Evolutionary conservation across 2,329 filamentous ascomycete genomes (phyloP), one percentile per base, ranked within the genome.

Genomic region (Colletotrichum sp.): DNA sequence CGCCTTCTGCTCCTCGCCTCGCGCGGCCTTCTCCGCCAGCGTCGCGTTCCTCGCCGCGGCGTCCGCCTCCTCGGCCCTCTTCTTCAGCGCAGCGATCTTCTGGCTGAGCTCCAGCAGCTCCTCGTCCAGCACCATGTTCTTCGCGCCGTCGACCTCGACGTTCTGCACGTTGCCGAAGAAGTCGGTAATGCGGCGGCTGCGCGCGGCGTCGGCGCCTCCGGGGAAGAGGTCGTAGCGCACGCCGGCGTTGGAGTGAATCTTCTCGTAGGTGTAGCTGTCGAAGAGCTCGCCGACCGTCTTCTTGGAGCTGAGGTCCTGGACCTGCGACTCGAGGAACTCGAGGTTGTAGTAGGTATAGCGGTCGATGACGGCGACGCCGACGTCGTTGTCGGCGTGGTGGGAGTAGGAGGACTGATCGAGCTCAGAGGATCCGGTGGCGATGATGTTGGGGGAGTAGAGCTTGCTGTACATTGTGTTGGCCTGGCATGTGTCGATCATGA

Each of bases 401-500:
- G 95, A 98, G 86, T 99, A 99, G 1, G 95, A 98, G 7, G 95
- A 98, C 85, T 99, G 95, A 83, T 99, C 96, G 77, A 99, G 93
- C 84, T 97, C 96, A 5, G 95, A 98, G 36, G 95, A 98, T n/a
- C 97, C 97, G 0, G 98, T 99, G 1, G 97, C 97, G 81, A 99
- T 96, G 81, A 99, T 98, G 82, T 99, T 99, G 64, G 96, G 96
- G 7, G 96, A 98, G 88, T 99, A 99, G 82, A 99, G 95, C 81
- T 98, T 96, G 83, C 93, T 96, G 87, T 98, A 99, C 96, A 99
- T 98, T 36, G 97, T 99, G 85, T 99, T 99, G 71, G 97, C 97
- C 87, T 99, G 97, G 87, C 97, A 99, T 0, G 97, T 99, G 85
- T 99, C 97, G 86, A 99, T 99, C 97, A 99, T 99, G 89, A 99